phyloP scores from a whole-genome alignment of 2,329 filamentous ascomycete genomes.

The Claviceps sp. region DNA sequence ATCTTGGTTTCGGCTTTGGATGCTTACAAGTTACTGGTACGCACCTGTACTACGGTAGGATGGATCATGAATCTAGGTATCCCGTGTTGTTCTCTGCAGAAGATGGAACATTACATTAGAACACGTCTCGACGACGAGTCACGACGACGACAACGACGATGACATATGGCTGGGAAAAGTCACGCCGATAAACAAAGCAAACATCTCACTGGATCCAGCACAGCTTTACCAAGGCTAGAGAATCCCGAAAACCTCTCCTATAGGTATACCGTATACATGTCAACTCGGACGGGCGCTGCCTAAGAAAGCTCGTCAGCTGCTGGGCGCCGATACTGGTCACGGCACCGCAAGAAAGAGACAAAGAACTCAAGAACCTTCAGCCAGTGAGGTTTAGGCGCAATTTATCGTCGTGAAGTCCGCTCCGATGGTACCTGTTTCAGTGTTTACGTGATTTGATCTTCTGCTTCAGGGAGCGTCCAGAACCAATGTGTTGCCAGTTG shows the following conservation, averaged over 20 bases:
- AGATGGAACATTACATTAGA: neutral
- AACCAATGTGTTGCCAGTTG: no score
- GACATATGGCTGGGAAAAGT: slow-evolving; percentile 1
- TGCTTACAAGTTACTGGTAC: no score
- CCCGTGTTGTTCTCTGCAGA: neutral
- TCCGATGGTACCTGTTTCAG: no score
- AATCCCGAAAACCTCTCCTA: neutral
- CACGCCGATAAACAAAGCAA: slow-evolving; percentile 1
- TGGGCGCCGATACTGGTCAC: neutral
- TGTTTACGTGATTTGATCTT: no score
- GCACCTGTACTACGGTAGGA: neutral
- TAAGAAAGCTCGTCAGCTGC: neutral
- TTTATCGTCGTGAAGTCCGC: neutral
- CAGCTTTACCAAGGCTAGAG: neutral
- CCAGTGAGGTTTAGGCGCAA: neutral
- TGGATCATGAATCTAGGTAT: no score
- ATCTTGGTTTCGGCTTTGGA: no score
- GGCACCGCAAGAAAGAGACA: neutral
- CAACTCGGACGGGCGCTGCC: neutral
- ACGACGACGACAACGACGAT: neutral
- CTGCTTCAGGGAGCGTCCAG: no score
- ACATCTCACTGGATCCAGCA: slow-evolving; percentile 1
- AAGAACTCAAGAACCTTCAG: no score
- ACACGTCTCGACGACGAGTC: neutral
- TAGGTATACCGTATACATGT: neutral